A percentile compares a stretch with the other conserved stretches of the same genome.
These are phyloP conservation scores for Ophiostoma sp. DNA, from an alignment of 2,329 filamentous ascomycete species.

Conservation along the genomic window DNA sequence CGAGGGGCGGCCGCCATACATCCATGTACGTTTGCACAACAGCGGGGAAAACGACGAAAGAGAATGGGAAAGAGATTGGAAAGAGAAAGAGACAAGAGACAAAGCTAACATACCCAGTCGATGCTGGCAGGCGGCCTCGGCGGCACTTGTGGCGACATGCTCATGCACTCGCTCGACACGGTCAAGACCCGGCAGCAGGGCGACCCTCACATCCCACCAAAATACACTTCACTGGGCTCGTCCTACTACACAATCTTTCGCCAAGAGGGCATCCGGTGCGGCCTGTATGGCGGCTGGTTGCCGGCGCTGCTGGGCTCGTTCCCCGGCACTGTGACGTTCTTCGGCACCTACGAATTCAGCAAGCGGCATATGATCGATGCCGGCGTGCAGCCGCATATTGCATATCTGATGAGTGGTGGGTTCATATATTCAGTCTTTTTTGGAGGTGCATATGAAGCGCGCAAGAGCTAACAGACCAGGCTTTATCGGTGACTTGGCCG, in stretches of 20 bases:
- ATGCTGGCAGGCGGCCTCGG: constrained; percentile 95
- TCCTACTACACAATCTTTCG: constrained; percentile 91
- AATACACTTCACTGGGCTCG: constrained; percentile 82
- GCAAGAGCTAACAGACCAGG: constrained; percentile 46
- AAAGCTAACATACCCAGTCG: constrained; percentile 48
- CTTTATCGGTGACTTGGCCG: constrained; percentile 87
- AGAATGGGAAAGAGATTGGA: neutral
- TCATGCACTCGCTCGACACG: constrained; percentile 98
- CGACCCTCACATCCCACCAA: constrained; percentile 86
- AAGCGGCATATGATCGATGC: constrained; percentile 83
- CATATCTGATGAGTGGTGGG: constrained; percentile 78
- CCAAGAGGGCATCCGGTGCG: constrained; percentile 80
- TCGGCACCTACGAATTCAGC: constrained; percentile 92
- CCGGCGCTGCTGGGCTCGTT: constrained; percentile 91
- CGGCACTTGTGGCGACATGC: constrained; percentile 87
- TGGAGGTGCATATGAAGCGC: neutral
- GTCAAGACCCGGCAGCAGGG: constrained; percentile 98
- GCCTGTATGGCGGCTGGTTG: constrained; percentile 87
- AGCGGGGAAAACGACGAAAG: neutral
- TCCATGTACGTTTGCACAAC: constrained; percentile 49
- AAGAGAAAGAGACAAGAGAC: neutral
- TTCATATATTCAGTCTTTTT: neutral
- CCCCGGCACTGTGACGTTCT: constrained; percentile 89
- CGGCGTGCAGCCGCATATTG: constrained; percentile 73
- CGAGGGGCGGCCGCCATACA: constrained; percentile 56